Conservation (phyloP, 768 basidiomycete genomes). For the Tricholoma furcatifolium region DNA sequence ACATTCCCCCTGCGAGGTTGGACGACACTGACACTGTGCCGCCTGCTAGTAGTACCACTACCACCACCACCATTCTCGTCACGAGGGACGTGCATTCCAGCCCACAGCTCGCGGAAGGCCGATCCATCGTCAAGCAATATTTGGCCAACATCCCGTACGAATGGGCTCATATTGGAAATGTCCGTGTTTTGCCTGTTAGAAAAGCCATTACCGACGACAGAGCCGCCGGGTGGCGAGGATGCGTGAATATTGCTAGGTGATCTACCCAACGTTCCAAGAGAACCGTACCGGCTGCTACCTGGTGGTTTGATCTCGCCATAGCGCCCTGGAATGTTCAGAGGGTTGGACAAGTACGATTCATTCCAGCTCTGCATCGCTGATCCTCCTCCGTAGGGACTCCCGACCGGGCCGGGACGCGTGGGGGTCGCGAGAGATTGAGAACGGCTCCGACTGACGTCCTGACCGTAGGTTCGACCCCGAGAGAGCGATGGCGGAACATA, state of each 20-base stretch:
- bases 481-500: constrained; percentile 44
- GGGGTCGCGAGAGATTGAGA: constrained; percentile 74
- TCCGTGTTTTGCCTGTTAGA: constrained; percentile 43
- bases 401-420: constrained; percentile 50
- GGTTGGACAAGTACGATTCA: constrained; percentile 55
- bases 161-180: constrained; percentile 80
- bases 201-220: constrained; percentile 44
- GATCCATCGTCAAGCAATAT: constrained; percentile 75
- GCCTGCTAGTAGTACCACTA: constrained; percentile 79
- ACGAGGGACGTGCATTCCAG: constrained; percentile 60
- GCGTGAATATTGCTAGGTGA: constrained; percentile 53
- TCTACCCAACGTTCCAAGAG: constrained; percentile 53
- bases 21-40: constrained; percentile 83
- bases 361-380: constrained; percentile 60
- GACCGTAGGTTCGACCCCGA: constrained; percentile 59
- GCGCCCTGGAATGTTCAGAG: constrained; percentile 55
- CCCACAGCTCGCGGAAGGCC: constrained; percentile 74
- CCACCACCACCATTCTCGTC: constrained; percentile 63
- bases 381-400: constrained; percentile 42
- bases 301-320: constrained; percentile 68
- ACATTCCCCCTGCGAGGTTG: constrained; percentile 67
- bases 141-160: constrained; percentile 80
- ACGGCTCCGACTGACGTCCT: constrained; percentile 69
- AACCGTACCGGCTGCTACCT: constrained; percentile 61
- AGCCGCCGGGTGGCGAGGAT: constrained; percentile 45